Base-by-base conservation (phyloP, 768 basidiomycete species). In the Boletus fagicola region DNA sequence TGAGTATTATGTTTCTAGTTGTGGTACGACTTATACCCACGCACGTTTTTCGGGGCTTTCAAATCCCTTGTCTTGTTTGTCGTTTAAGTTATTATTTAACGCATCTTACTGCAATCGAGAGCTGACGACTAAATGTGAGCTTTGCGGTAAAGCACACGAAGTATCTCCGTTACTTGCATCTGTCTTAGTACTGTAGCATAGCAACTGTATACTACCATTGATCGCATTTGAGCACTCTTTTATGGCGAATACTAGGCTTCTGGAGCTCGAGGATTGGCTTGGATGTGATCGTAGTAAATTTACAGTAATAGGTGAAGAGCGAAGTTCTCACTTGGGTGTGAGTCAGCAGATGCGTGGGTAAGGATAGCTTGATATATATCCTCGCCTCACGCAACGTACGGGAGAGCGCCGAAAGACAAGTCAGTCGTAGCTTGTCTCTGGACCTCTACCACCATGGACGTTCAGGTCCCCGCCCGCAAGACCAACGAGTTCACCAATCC, bases 401-500 rank as follows among this genome's bases (percentile, higher is more conserved):
- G 55, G 49, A 38, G 51, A n/a, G 49, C 12, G 18, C 36, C 45
- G 43, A n/a, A 33, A 40, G 18, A 26, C 53, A 20, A 43, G 20
- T 53, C 50, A n/a, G 7, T 30, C 12, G 43, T 43, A 40, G 46
- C 61, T 46, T 52, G 30, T 50, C 38, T 49, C 28, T 60, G 48
- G 59, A 51, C 49, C 48, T 54, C 39, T 30, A 63, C 61, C 59
- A 65, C 54, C 61, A 72, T 72, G 71, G 61, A 73, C 51, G 26
- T 58, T 16, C 64, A 58, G 53, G 53, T 54, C 35, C 65, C 48
- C 35, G 33, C 52, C 45, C 68, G 67, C 59, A 65, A 28, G 56
- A 64, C 67, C 1, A 56, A 54, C 45, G 39, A 54, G 30, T 89
- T 90, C 71, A 84, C 81, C 22, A 77, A 83, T 62, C 87, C 88